Evolutionary conservation across 352 stramenopile species (phyloP), one percentile per base, ranked within the genome.

Genomic region (Phytophthora colocasiae): DNA sequence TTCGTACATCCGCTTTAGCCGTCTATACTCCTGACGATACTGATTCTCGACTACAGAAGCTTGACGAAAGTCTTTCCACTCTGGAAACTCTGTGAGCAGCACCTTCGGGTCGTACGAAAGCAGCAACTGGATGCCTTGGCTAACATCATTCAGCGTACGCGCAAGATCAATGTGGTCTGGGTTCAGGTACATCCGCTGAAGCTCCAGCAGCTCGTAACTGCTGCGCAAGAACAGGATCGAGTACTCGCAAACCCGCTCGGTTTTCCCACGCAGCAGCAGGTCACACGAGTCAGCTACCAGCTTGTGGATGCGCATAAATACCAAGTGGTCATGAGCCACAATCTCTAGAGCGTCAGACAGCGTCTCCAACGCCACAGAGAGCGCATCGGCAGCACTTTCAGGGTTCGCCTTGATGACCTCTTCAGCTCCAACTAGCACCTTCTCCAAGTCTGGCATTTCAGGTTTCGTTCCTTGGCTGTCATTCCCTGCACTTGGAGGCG

Each of bases 1-100:
- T 81, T 94, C 89, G 73, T 98, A 98, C 63, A 98, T 72, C 39
- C 59, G 67, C 65, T 97, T 97, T 69, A 98, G 95, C 12, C 92
- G 85, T 63, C 85, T 80, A 66, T 97, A 97, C 60, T 98, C 90
- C 56, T 93, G 87, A 22, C 92, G 81, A 71, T 90, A 96, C 54
- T 91, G 64, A 68, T 92, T 90, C 69, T 98, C 95, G 51, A 97
- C 83, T 26, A 90, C 72, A 8, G 92, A 97, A 12, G 92, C 96
- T 32, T 96, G 75, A 15, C 88, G 83, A 39, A 98, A 93, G 49
- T 91, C 90, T 57, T 82, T 79, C 81, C 92, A 96, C 57, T 93
- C 90, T 0, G 85, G 70, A 24, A 98, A 90, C 55, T 96, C 86
- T 10, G 90, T 78, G 19, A 97, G 78, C 48, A 98, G 73, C 58